Conservation (phyloP, 352 stramenopile genomes). For the Globisporangium rhizosaccharum region DNA sequence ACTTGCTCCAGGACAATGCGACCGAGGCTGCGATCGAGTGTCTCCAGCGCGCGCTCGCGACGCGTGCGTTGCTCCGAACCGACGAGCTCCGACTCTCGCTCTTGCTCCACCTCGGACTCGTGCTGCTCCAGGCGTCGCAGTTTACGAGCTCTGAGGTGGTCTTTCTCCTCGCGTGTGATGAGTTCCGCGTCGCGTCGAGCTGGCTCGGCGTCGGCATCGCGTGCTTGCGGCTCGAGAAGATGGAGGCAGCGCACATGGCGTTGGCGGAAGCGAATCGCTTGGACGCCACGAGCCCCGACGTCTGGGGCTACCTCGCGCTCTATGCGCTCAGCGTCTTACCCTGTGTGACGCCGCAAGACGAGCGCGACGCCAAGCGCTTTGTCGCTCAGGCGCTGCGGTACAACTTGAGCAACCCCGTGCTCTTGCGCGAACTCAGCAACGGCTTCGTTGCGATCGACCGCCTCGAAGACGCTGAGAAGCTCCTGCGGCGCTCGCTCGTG, state of each 20-base stretch:
- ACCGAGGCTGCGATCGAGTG: slow-evolving; percentile 41
- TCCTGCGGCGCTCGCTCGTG: slow-evolving; percentile 59
- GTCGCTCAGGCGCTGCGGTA: slow-evolving; percentile 59
- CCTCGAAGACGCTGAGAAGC: slow-evolving; percentile 61
- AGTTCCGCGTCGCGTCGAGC: slow-evolving; percentile 59
- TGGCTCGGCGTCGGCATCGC: slow-evolving; percentile 80
- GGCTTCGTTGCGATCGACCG: slow-evolving; percentile 72
- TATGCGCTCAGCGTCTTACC: slow-evolving; percentile 29
- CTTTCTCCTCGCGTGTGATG: slow-evolving; percentile 51
- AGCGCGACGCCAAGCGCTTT: slow-evolving; percentile 37
- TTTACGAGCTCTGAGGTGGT: slow-evolving; percentile 44
- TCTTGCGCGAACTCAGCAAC: slow-evolving; percentile 79
- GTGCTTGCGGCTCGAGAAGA: slow-evolving; percentile 55
- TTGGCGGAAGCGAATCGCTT: slow-evolving; percentile 73
- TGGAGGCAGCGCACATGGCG: slow-evolving; percentile 46
- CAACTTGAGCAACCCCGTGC: slow-evolving; percentile 49
- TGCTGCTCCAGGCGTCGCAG: slow-evolving; percentile 58
- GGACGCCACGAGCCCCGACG: slow-evolving; percentile 56
- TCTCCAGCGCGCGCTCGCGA: slow-evolving; percentile 39
- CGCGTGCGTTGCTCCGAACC: slow-evolving; percentile 19
- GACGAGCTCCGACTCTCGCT: slow-evolving; percentile 37
- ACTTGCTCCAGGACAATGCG: slow-evolving; percentile 37
- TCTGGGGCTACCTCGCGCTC: slow-evolving; percentile 77
- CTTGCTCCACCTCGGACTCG: slow-evolving; percentile 53
- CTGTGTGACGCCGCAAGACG: slow-evolving; percentile 24